Base-by-base conservation (phyloP, 2,329 filamentous ascomycete species). In the Diaporthe ilicicola region DNA sequence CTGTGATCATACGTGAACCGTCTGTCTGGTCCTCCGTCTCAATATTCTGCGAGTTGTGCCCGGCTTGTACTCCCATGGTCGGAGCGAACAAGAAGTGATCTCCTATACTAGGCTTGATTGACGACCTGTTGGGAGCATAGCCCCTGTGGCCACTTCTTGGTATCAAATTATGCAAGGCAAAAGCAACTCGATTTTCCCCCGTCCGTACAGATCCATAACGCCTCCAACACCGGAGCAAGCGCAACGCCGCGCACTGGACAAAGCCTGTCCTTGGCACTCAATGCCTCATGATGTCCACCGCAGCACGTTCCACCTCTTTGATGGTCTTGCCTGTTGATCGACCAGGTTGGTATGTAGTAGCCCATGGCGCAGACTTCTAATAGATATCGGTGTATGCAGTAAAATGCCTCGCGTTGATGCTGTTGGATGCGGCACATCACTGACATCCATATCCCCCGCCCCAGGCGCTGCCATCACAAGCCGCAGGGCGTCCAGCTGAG, bases 91-190 rank as follows among this genome's bases (percentile, higher is more conserved):
- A 9, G 39, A 22, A 15, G 6, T n/a, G 12, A 4, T 39, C 2
- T 24, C 13, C 13, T n/a, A 12, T 6, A 17, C 39, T 44, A 19
- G 7, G 22, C 27, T 48, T 48, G 9, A 12, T 37, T 44, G 59
- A 50, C n/a, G n/a, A 9, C 29, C 17, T 50, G n/a, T 34, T 64
- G 9, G 7, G 29, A 50, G 13, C 4, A 37, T 64, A 24, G 44
- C 24, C 44, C 29, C 59, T 37, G 29, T 1, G 46, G 39, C 48
- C n/a, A 9, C 29, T 37, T 37, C 19, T 64, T 64, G 59, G 59
- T 64, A 64, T 64, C 59, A 64, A 64, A 64, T 64, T 64, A 37
- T 64, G 59, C 59, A 64, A 64, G 59, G 27, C 59, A 50, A 64
- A 64, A 64, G 44, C 29, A 64, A 32, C 17, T 64, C 59, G 44